Evolutionary conservation across 2,329 filamentous ascomycete species (phyloP).

Genomic region (Cryphonectria carpinicola): DNA sequence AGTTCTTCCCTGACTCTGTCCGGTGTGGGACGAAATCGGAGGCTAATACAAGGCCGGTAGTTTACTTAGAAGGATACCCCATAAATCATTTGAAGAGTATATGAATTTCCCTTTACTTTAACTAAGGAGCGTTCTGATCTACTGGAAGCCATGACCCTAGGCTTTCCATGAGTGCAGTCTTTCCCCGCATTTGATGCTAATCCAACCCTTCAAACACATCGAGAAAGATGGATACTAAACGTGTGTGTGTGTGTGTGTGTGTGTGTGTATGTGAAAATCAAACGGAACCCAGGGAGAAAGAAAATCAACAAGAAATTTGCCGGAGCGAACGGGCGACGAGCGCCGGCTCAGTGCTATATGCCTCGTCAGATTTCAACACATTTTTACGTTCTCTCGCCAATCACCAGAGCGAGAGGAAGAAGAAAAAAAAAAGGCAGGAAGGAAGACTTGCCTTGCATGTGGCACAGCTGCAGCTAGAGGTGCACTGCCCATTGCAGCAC

Average conservation of each 20-base stretch:
- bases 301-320: not conserved
- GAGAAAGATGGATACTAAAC: not conserved
- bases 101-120: slow-evolving; percentile 14
- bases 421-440: not conserved
- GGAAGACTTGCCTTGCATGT: slow-evolving; percentile 25
- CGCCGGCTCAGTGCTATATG: slow-evolving; percentile 6
- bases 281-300: not conserved
- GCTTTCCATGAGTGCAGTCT: not conserved
- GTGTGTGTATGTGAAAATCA: not conserved
- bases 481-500: slow-evolving; percentile 28
- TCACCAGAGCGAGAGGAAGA: not conserved
- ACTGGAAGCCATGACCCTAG: slow-evolving; percentile 1
- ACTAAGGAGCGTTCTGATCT: slow-evolving; percentile 5
- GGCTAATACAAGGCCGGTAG: slow-evolving; percentile 24
- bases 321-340: not conserved
- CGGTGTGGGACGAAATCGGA: not conserved
- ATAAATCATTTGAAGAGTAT: slow-evolving; percentile 24
- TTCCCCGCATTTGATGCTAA: not conserved
- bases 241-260: slow-evolving; percentile 13
- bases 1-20: slow-evolving; percentile 7
- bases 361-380: not conserved
- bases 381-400: not conserved
- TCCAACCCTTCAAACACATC: not conserved
- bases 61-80: slow-evolving; percentile 16
- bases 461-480: slow-evolving; percentile 23